A percentile compares a stretch with the other conserved stretches of the same genome.
Conservation (phyloP, 331 rosid species). For the Ulmus americana region DNA sequence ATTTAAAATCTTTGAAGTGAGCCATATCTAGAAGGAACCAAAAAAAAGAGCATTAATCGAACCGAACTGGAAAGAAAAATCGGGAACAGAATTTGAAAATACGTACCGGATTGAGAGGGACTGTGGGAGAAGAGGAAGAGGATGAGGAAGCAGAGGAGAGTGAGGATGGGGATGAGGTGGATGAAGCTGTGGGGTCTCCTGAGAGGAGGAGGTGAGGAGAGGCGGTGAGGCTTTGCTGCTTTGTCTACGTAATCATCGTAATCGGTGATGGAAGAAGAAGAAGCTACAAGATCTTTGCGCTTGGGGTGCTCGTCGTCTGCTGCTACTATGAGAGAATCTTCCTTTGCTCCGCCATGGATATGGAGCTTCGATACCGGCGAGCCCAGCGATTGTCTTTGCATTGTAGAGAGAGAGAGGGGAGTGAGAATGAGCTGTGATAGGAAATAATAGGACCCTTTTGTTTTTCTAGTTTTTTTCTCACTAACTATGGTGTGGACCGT, state of each 20-base stretch:
- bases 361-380: conserved; percentile 75
- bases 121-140: conserved; percentile 84
- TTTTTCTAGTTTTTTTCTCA: background rate
- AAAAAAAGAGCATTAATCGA: no score
- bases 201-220: conserved; percentile 42
- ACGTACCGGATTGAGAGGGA: conserved; percentile 80
- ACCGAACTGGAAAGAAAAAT: conserved; percentile 3
- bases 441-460: background rate
- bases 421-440: background rate
- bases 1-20: conserved; percentile 52
- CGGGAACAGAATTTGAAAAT: background rate
- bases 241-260: conserved; percentile 32
- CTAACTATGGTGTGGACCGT: background rate
- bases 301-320: conserved; percentile 37
- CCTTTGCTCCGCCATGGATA: conserved; percentile 43
- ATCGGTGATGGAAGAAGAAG: conserved; percentile 17
- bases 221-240: conserved; percentile 55
- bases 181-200: conserved; percentile 48
- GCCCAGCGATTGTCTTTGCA: conserved; percentile 90
- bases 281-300: conserved; percentile 31
- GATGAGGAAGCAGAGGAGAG: conserved; percentile 72
- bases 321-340: conserved; percentile 17
- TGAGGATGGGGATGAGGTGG: conserved; percentile 86
- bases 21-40: conserved; percentile 42
- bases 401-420: conserved; percentile 31